Percentiles rank a stretch among this genome's conserved stretches.
Evolutionary conservation across 1,139 yeast genomes (phyloP).

Genomic region (Suhomyces taliae): DNA sequence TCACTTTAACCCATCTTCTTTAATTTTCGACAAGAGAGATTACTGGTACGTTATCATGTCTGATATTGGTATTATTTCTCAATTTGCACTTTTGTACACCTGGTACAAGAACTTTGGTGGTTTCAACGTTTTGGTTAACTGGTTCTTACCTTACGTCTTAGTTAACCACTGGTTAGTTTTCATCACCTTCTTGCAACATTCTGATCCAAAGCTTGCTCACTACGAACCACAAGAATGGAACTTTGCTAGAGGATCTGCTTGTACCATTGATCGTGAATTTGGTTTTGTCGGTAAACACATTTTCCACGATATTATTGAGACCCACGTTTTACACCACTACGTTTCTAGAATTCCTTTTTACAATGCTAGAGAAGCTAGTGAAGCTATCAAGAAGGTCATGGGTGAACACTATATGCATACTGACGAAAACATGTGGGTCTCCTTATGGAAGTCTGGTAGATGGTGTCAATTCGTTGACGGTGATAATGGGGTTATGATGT

Average conservation of each 20-base stretch:
- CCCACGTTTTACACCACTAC: conserved; percentile 86
- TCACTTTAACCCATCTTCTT: conserved; percentile 74
- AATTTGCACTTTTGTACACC: conserved; percentile 55
- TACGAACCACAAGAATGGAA: conserved; percentile 76
- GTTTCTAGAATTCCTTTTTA: conserved; percentile 85
- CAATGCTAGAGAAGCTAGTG: conserved; percentile 79
- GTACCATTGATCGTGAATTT: conserved; percentile 81
- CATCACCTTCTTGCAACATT: conserved; percentile 82
- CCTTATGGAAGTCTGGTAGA: conserved; percentile 72
- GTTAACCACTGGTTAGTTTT: conserved; percentile 90
- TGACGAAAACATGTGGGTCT: conserved; percentile 70
- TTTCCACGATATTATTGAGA: conserved; percentile 87
- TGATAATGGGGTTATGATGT: conserved; percentile 75
- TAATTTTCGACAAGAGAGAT: conserved; percentile 69
- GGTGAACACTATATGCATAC: conserved; percentile 72
- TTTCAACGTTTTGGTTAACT: conserved; percentile 64
- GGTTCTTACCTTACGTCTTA: conserved; percentile 76
- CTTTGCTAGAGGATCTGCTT: conserved; percentile 87
- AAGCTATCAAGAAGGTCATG: conserved; percentile 76
- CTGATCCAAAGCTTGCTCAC: conserved; percentile 80
- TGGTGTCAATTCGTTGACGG: conserved; percentile 84
- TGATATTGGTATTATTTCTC: conserved; percentile 67
- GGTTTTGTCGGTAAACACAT: conserved; percentile 79
- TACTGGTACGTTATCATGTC: conserved; percentile 69
- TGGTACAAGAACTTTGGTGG: conserved; percentile 66